Conservation (phyloP, 169 alveolate genomes). For the Theileria orientalis region DNA sequence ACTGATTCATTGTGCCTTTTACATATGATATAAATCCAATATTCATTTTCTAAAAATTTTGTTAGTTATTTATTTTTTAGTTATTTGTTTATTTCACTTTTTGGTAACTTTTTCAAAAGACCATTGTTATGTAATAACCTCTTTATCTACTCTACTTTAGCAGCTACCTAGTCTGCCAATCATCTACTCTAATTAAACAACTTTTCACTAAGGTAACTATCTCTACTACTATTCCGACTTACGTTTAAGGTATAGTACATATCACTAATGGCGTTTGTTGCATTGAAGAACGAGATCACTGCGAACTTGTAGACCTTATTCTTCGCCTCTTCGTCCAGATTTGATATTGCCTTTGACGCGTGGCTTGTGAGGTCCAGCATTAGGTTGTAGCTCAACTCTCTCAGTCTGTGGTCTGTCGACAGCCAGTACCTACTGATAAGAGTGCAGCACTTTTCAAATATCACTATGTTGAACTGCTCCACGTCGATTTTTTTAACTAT, state of each 20-base stretch:
- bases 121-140: no score
- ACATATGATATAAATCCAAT: conserved; percentile 1
- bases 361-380: conserved; percentile 2
- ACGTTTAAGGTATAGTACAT: not conserved
- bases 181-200: no score
- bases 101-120: no score
- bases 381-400: conserved; percentile 28
- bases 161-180: no score
- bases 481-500: conserved; percentile 9
- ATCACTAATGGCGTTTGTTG: conserved; percentile 28
- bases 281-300: conserved; percentile 27
- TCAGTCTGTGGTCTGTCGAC: conserved; percentile 30
- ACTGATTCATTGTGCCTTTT: not conserved
- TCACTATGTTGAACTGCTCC: not conserved
- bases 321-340: conserved; percentile 10
- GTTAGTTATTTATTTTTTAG: not conserved
- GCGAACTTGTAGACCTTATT: conserved; percentile 17
- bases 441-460: conserved; percentile 2
- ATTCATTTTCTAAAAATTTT: not conserved
- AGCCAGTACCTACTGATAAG: not conserved
- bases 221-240: no score
- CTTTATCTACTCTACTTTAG: no score
- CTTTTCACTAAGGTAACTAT: no score
- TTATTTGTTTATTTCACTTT: no score
- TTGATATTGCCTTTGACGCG: not conserved